Conservation (phyloP, 352 stramenopile species). For the Pythium sp. region DNA sequence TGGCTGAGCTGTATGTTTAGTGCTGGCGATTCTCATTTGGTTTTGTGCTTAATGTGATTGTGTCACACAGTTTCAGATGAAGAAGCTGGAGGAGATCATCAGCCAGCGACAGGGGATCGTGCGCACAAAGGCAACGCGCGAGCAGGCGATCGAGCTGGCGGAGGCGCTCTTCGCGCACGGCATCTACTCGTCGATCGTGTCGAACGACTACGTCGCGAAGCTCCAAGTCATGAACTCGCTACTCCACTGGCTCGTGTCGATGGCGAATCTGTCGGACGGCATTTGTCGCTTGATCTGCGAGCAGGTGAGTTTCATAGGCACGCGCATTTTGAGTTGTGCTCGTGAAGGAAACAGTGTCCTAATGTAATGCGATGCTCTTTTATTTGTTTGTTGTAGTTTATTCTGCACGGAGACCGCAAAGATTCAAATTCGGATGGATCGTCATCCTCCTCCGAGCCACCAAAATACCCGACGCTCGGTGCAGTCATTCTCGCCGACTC, state of each 20-base stretch:
- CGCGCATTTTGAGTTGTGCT: not conserved
- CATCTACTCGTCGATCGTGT: constrained; percentile 79
- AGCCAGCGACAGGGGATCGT: constrained; percentile 74
- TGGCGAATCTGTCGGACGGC: constrained; percentile 79
- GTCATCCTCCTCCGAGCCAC: not conserved
- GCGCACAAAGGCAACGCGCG: constrained; percentile 54
- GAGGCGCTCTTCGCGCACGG: constrained; percentile 60
- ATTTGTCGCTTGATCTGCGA: constrained; percentile 85
- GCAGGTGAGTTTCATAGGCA: constrained; percentile 5
- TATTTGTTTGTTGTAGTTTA: constrained; percentile 2
- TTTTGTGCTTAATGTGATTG: not conserved
- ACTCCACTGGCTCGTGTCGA: constrained; percentile 74
- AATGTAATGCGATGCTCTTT: not conserved
- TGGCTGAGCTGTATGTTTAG: not conserved
- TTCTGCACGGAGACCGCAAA: not conserved
- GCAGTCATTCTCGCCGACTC: constrained; percentile 84
- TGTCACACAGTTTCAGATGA: constrained; percentile 63
- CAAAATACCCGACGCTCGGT: constrained; percentile 59
- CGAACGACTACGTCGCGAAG: constrained; percentile 72
- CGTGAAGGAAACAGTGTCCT: not conserved
- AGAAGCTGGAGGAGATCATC: constrained; percentile 78
- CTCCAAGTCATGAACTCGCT: constrained; percentile 64
- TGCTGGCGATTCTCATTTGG: not conserved
- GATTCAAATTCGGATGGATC: not conserved
- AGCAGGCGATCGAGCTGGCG: constrained; percentile 75